phyloP scores from a whole-genome alignment of 768 basidiomycete species.

The Tricholoma sp. region DNA sequence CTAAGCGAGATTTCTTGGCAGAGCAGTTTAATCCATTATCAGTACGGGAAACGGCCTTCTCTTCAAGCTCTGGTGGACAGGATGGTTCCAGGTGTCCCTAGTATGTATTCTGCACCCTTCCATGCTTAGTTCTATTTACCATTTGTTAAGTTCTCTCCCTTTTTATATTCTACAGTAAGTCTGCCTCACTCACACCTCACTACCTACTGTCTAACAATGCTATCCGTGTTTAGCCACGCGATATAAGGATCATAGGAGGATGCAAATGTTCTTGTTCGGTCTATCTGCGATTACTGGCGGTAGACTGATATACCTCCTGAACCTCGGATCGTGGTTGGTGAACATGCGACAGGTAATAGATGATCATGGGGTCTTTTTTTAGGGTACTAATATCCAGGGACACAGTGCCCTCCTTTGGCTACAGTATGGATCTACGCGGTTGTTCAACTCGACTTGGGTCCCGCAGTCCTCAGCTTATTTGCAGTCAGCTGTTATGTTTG shows the following conservation, averaged over 20 bases:
- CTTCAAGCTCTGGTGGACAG: slow-evolving; percentile 45
- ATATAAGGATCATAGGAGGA: slow-evolving; percentile 48
- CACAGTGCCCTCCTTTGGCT: slow-evolving; percentile 69
- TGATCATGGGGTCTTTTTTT: not conserved
- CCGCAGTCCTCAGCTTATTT: slow-evolving; percentile 52
- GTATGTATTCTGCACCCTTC: slow-evolving; percentile 37
- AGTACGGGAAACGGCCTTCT: slow-evolving; percentile 63
- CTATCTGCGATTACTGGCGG: slow-evolving; percentile 54
- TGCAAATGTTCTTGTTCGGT: slow-evolving; percentile 56
- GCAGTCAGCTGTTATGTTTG: slow-evolving; percentile 53
- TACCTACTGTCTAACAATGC: not conserved
- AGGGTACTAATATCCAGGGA: not conserved
- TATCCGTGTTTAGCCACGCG: slow-evolving; percentile 44
- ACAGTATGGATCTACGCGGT: slow-evolving; percentile 77
- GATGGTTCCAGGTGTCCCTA: slow-evolving; percentile 65
- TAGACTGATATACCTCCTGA: slow-evolving; percentile 68
- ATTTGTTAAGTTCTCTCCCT: slow-evolving; percentile 56
- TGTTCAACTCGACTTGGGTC: slow-evolving; percentile 61
- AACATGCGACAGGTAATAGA: slow-evolving; percentile 67
- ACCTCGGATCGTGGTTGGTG: slow-evolving; percentile 60
- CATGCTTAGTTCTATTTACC: not conserved
- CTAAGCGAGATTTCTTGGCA: not conserved
- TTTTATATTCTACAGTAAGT: slow-evolving; percentile 74
- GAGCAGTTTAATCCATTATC: slow-evolving; percentile 67
- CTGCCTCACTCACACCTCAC: not conserved